Evolutionary conservation across 768 basidiomycete species (phyloP).

Genomic region (Steccherinum ochraceum): DNA sequence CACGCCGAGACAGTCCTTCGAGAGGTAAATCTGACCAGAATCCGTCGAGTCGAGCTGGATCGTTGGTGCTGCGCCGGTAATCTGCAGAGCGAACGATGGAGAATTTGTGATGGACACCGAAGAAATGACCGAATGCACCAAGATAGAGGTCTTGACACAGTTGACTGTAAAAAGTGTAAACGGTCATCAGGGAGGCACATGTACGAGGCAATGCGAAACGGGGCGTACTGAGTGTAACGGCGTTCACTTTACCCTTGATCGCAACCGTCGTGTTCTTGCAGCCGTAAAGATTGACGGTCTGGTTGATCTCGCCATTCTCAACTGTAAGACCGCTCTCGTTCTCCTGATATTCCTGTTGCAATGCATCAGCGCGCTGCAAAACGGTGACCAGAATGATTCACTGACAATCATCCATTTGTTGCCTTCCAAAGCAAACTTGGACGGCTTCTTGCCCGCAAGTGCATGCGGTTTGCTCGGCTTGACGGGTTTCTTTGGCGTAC

Average conservation of each 20-base stretch:
- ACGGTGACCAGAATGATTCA: constrained; percentile 5
- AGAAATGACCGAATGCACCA: constrained; percentile 92
- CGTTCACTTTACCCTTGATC: constrained; percentile 93
- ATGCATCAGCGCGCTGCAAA: not conserved
- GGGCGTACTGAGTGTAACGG: constrained; percentile 75
- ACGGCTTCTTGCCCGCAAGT: constrained; percentile 83
- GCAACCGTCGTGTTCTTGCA: constrained; percentile 83
- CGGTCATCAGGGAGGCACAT: too few relatives aligned
- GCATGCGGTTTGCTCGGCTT: constrained; percentile 83
- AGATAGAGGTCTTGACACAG: constrained; percentile 80
- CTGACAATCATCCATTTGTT: constrained; percentile 91
- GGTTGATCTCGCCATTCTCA: constrained; percentile 69
- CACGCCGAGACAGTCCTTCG: constrained; percentile 66
- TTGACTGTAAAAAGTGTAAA: constrained; percentile 52
- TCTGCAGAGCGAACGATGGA: constrained; percentile 89
- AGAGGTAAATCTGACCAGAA: constrained; percentile 91
- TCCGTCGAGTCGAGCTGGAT: constrained; percentile 93
- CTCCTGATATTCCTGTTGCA: constrained; percentile 85
- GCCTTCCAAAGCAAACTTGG: constrained; percentile 85
- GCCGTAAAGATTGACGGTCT: constrained; percentile 82
- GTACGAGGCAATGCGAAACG: not conserved
- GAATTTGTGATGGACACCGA: constrained; percentile 84
- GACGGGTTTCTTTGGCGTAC: constrained; percentile 52
- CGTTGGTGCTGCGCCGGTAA: constrained; percentile 86
- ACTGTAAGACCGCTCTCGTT: constrained; percentile 67